These are phyloP conservation scores for Rhododendron vialii DNA, from an alignment of 148 eudicot genomes.

Conservation along the genomic window DNA sequence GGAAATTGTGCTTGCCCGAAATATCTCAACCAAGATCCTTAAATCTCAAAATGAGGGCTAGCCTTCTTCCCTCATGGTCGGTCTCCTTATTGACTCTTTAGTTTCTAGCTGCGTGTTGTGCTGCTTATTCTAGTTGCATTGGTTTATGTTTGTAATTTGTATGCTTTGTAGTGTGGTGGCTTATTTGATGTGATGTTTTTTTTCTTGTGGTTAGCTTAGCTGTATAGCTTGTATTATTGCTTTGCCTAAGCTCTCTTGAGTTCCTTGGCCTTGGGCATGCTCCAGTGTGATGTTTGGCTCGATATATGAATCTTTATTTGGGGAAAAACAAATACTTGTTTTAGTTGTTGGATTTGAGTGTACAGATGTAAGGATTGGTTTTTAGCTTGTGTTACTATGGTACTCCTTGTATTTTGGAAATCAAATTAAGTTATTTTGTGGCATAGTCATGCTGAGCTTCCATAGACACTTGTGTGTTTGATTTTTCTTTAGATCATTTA, in stretches of 20 bases:
- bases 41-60: neutral
- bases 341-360: neutral
- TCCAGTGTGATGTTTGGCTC: neutral
- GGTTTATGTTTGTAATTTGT: neutral
- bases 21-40: neutral
- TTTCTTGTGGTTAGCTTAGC: neutral
- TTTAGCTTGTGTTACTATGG: neutral
- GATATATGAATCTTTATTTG: neutral
- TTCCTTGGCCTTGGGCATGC: neutral
- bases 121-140: neutral
- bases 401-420: neutral
- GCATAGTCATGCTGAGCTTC: neutral
- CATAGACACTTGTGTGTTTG: neutral
- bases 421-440: neutral
- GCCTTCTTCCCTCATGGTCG: neutral
- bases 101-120: neutral
- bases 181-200: neutral
- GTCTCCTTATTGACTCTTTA: neutral
- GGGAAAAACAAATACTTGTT: neutral
- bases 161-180: neutral
- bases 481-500: neutral
- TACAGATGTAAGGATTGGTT: neutral
- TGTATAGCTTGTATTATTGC: neutral
- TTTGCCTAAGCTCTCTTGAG: neutral
- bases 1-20: neutral